phyloP scores from a whole-genome alignment of 2,329 filamentous ascomycete genomes.

The Aaosphaeria pasadenensis region DNA sequence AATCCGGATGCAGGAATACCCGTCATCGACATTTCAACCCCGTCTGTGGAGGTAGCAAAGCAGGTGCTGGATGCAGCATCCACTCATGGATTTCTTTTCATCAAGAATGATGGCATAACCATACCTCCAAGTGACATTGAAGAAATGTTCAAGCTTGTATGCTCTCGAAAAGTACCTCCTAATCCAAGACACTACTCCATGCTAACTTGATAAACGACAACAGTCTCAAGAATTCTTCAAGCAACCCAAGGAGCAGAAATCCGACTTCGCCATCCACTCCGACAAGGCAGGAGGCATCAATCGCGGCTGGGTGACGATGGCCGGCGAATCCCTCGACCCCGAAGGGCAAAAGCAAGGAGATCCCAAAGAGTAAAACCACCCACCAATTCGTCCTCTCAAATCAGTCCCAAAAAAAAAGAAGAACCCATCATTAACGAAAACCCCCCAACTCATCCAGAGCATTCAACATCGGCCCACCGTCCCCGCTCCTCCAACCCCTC shows the following conservation, averaged over 20 bases:
- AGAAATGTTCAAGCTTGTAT: conserved; percentile 70
- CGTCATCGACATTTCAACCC: conserved; percentile 74
- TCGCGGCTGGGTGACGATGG: conserved; percentile 84
- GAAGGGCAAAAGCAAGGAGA: conserved; percentile 79
- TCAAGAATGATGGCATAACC: conserved; percentile 69
- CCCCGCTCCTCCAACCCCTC: conserved; percentile 65
- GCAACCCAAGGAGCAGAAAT: conserved; percentile 68
- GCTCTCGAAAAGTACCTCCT: conserved; percentile 4
- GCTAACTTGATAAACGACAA: neutral
- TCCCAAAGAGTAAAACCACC: conserved; percentile 67
- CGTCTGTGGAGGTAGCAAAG: conserved; percentile 59
- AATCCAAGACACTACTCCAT: neutral
- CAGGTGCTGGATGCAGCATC: conserved; percentile 75
- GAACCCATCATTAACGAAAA: neutral
- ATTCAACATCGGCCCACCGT: conserved; percentile 87
- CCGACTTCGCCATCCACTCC: conserved; percentile 68
- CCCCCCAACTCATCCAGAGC: conserved; percentile 54
- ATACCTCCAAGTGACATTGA: conserved; percentile 67
- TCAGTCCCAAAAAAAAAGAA: neutral
- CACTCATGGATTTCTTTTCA: conserved; percentile 85
- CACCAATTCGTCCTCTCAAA: conserved; percentile 1
- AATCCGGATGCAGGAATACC: conserved; percentile 54
- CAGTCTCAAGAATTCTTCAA: conserved; percentile 73
- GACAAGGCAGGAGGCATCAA: conserved; percentile 61
- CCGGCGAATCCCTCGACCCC: conserved; percentile 83